phyloP scores from a whole-genome alignment of 257 asterid genomes.

The Solanum dulcamara region DNA sequence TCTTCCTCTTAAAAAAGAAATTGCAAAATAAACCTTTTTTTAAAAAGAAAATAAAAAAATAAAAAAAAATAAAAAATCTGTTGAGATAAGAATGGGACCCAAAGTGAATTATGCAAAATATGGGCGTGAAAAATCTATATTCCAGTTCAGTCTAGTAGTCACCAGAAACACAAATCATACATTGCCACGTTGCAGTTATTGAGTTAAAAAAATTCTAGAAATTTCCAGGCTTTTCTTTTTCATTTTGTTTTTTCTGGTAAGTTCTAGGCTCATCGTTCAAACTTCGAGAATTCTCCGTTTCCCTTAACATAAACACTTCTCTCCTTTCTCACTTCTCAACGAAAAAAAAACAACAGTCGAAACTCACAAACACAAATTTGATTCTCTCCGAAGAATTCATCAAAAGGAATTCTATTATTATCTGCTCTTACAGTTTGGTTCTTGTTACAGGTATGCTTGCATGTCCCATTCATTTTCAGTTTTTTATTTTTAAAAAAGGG shows the following conservation, averaged over 20 bases:
- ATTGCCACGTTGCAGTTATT: neutral
- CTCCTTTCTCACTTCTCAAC: neutral
- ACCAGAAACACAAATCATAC: neutral
- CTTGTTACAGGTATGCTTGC: neutral
- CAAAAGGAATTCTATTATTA: neutral
- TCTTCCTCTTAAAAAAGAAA: neutral
- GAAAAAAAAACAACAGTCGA: neutral
- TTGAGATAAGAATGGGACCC: neutral
- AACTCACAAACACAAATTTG: neutral
- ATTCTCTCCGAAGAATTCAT: neutral
- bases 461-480: neutral
- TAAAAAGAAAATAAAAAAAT: neutral
- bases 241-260: neutral
- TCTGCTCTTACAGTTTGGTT: neutral
- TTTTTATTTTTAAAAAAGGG: neutral
- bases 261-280: neutral
- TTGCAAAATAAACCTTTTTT: neutral
- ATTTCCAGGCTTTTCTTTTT: neutral
- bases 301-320: neutral
- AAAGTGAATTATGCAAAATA: neutral
- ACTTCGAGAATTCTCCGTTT: constrained; percentile 1
- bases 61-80: neutral
- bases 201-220: neutral
- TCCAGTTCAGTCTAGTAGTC: neutral
- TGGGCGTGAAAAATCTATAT: neutral